A percentile compares a stretch with the other conserved stretches of the same genome.
phyloP scores from a whole-genome alignment of 1,284 basidiomycete genomes.

The Vanrija pseudolonga region DNA sequence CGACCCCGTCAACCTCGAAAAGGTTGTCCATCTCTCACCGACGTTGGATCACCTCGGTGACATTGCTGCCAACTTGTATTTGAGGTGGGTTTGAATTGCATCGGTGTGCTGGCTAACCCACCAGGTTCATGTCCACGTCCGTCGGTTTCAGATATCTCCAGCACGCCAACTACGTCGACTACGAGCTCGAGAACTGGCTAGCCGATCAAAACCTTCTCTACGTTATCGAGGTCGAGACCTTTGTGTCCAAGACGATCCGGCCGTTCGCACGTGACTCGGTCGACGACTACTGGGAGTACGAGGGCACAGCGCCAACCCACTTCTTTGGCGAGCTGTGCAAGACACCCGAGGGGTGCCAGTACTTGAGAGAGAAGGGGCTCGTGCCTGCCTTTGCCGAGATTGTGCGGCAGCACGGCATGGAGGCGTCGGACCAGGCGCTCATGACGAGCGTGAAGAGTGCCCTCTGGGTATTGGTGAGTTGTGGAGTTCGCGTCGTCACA shows the following conservation, averaged over 20 bases:
- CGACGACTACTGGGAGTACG: constrained; percentile 58
- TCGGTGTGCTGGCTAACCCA: background rate
- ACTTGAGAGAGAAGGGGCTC: constrained; percentile 84
- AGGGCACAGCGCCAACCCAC: constrained; percentile 85
- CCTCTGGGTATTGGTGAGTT: constrained; percentile 87
- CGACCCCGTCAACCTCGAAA: constrained; percentile 73
- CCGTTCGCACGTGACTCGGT: constrained; percentile 36
- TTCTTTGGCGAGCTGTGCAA: constrained; percentile 98
- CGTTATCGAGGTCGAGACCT: constrained; percentile 48
- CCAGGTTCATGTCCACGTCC: constrained; percentile 91
- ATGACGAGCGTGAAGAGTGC: constrained; percentile 90
- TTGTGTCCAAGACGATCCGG: constrained; percentile 43
- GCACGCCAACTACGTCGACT: constrained; percentile 85
- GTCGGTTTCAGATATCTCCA: constrained; percentile 89
- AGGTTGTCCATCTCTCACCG: constrained; percentile 91
- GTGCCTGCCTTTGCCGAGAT: constrained; percentile 87
- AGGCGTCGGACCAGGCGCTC: constrained; percentile 75
- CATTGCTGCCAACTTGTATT: constrained; percentile 78
- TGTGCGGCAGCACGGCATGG: constrained; percentile 79
- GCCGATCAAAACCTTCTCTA: constrained; percentile 53
- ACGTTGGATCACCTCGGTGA: constrained; percentile 92
- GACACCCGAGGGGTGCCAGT: constrained; percentile 87
- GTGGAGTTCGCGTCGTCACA: too few species aligned
- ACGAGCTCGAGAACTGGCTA: constrained; percentile 95
- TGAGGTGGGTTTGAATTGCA: constrained; percentile 60